Percentiles rank a stretch among this genome's conserved stretches.
Conservation (phyloP, 495 filamentous ascomycete species). For the Hyaloscypha hepaticicola region DNA sequence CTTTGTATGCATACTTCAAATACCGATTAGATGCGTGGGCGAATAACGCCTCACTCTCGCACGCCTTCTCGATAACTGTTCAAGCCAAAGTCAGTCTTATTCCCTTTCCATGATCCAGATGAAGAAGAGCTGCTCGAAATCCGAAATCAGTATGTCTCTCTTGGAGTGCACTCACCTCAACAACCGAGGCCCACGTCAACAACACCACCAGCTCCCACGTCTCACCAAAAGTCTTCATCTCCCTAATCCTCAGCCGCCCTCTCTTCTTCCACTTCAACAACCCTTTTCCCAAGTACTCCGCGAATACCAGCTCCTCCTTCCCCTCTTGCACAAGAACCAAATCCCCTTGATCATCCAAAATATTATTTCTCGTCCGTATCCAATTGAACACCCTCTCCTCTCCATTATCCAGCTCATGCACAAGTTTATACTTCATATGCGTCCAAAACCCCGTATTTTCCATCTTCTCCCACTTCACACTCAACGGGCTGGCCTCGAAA, state of each 20-base stretch:
- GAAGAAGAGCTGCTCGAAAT: not conserved
- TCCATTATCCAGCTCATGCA: conserved; percentile 8
- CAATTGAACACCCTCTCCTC: conserved; percentile 17
- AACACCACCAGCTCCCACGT: conserved; percentile 46
- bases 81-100: conserved; percentile 3
- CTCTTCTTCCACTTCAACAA: conserved; percentile 49
- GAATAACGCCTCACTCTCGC: conserved; percentile 18
- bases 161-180: conserved; percentile 31
- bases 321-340: conserved; percentile 67
- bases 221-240: conserved; percentile 42
- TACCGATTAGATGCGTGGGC: conserved; percentile 19
- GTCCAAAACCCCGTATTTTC: conserved; percentile 19
- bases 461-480: conserved; percentile 21
- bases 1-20: too few relatives aligned
- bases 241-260: conserved; percentile 15
- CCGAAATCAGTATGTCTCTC: not conserved
- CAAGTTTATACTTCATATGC: conserved; percentile 24
- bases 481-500: not conserved
- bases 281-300: conserved; percentile 56
- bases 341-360: conserved; percentile 42
- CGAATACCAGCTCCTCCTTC: conserved; percentile 55
- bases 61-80: conserved; percentile 20
- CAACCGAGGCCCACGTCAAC: conserved; percentile 40
- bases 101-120: not conserved
- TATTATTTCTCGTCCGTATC: conserved; percentile 22